Conservation (phyloP, 2,329 filamentous ascomycete genomes). For the Fusarium sp. region DNA sequence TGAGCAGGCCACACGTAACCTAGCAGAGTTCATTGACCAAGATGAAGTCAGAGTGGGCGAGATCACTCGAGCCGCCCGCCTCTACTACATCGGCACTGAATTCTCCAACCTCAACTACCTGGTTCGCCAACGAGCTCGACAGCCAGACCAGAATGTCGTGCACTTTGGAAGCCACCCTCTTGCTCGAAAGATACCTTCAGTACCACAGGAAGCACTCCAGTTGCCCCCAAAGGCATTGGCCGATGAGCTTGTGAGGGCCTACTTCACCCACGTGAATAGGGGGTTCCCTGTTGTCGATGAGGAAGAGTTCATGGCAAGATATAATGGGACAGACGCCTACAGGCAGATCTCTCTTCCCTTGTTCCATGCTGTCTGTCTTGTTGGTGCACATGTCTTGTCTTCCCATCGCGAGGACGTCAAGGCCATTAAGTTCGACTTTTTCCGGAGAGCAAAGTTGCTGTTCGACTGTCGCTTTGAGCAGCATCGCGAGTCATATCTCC, state of each 20-base stretch:
- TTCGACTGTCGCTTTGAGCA: constrained; percentile 66
- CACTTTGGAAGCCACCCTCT: constrained; percentile 51
- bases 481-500: constrained; percentile 65
- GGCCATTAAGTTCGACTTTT: constrained; percentile 58
- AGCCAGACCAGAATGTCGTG: constrained; percentile 42
- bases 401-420: constrained; percentile 55
- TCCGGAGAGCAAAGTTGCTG: constrained; percentile 63
- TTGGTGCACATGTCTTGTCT: constrained; percentile 62
- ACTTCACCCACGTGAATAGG: constrained; percentile 62
- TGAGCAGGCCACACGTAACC: constrained; percentile 54
- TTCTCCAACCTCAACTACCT: constrained; percentile 68
- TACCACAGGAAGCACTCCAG: constrained; percentile 60
- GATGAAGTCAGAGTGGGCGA: constrained; percentile 58
- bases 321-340: constrained; percentile 57
- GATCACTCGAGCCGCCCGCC: constrained; percentile 60
- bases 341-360: constrained; percentile 60
- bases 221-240: constrained; percentile 60
- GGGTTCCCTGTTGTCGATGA: constrained; percentile 65
- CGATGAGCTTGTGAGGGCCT: constrained; percentile 62
- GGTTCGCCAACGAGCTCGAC: constrained; percentile 58
- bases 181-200: constrained; percentile 53
- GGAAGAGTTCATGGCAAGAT: constrained; percentile 62
- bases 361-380: constrained; percentile 62
- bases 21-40: constrained; percentile 63
- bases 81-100: constrained; percentile 66